Evolutionary conservation across 768 basidiomycete species (phyloP), one percentile per base, ranked within the genome.

Genomic region (Boletus rufocinnamomeus): DNA sequence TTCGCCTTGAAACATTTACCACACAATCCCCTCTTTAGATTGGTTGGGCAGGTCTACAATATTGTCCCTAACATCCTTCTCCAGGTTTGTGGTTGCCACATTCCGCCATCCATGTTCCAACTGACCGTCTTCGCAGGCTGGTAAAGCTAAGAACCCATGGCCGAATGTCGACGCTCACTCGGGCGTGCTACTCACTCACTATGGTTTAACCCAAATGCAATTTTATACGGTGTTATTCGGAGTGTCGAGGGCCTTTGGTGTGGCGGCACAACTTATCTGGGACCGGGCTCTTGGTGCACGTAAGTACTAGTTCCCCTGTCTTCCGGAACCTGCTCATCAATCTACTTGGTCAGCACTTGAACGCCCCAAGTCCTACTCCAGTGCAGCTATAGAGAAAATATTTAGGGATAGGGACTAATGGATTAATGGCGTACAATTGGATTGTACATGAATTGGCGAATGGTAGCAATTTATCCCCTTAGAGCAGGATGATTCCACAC

Each of bases 111-210:
- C 10, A 21, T 48, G 38, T 28, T 49, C 16, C 44, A 21, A 50
- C 40, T 51, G 19, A 46, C 7, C 21, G 14, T 38, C 1, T 35
- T 34, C 64, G 61, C 63, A 89, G 88, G 91, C 91, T 65, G 91
- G 91, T 65, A 93, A 93, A 75, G 91, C 91, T 19, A 93, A 93
- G 83, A 93, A 93, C 79, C 91, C 91, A 2, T 93, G 90, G 90
- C 95, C 95, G 46, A 98, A 98, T 74, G 95, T 98, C 56, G 95
- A 98, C 73, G 93, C 95, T 50, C 95, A 96, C 80, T 98, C 96
- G 17, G 94, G 93, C 76, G 91, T 85, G 53, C 84, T 95, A 47
- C 77, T 95, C 23, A 88, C 89, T 30, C 79, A 95, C 76, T 95
- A 94, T 68, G 93, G 93, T 50, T 78, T 96, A 55, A 84, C 82